Evolutionary conservation across 1,284 basidiomycete genomes (phyloP), one percentile per base, ranked within the genome.

Genomic region (Cryptococcus sp.): DNA sequence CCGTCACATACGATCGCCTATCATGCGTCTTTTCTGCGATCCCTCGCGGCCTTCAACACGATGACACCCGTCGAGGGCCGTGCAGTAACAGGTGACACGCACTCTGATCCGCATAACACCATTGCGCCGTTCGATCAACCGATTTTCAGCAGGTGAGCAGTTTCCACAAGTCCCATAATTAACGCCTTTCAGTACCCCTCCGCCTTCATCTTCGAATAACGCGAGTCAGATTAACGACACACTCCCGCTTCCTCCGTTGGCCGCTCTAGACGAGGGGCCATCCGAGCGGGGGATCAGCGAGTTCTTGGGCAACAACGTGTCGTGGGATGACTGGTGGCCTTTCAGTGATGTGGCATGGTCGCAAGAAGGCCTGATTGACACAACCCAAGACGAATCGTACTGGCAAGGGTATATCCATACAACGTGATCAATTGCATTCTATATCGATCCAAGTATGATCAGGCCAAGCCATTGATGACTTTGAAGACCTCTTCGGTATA

Each of bases 261-360:
- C 51, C 15, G 23, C 41, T 6, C 40, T 44, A 2, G 23, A 27
- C 51, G 41, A 44, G 22, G 16, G 19, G 5, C 17, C 45, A 19
- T 31, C 22, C 40, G 51, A 25, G 6, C 23, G 6, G 27, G 11
- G 7, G 11, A 47, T 35, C 6, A 52, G 54, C 15, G 56, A 58
- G 16, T 31, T 40, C 11, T 7, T 54, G 11, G 51, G 49, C 7
- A 23, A 20, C 16, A 54, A 50, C 38, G 40, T 58, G 15, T 23
- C 39, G 23, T 58, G 56, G 56, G 52, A 58, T 22, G 47, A 58
- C 47, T 58, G 51, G 46, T 58, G 56, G 56, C 56, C 56, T 10
- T 58, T 58, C 20, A 50, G 53, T 20, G 56, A 58, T 38, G 35
- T 39, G 31, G 35, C 47, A 5, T 56, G 50, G 56, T 31, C 42